Base-by-base conservation (phyloP, 129 eudicot species). In the Artemisia argyi region DNA sequence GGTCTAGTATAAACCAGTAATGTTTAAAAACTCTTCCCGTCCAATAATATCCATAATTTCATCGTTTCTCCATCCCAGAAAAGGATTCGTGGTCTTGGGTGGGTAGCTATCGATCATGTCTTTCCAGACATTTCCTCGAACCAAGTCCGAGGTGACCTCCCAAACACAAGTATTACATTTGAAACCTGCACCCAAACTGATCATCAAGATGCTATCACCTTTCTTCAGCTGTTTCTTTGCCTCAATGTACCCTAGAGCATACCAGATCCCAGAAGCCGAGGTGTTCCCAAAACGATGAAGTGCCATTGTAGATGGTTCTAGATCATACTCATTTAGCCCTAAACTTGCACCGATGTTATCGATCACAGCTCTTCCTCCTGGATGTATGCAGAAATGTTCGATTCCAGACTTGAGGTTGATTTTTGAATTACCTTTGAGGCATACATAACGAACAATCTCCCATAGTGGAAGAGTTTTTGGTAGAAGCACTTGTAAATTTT, bases 161-260 rank as follows among this genome's bases (percentile, higher is more conserved):
- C 96, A 91, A 75, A 91, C 82, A 78, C 96, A 86, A 46, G 71
- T 91, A 75, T 91, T 91, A 62, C 96, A 88, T 77, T 86, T 91
- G 59, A 91, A 91, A 48, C 97, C 97, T 1, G 96, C 85, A 16
- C 97, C 97, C 71, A 91, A 81, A 56, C 97, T 86, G 0, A 91
- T 83, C 97, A 88, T 88, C 69, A 84, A 54, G 6, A 91, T 53
- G 4, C 74, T 86, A 19, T 91, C 96, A 42, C 96, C 97, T 66
- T 82, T 88, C 78, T 82, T 86, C 8, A 91, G 78, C 71, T 96
- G 80, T 81, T 84, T 91, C 81, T 91, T 91, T 2, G 97, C 96
- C 81, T 91, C 96, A 90, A 88, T 88, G 59, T 91, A 91, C 11
- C 95, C 91, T 47, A 91, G 63, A 56, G 85, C 97, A 75, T 91